These are phyloP conservation scores for Aureobasidium mangrovei DNA, from an alignment of 2,329 filamentous ascomycete species.

Conservation along the genomic window DNA sequence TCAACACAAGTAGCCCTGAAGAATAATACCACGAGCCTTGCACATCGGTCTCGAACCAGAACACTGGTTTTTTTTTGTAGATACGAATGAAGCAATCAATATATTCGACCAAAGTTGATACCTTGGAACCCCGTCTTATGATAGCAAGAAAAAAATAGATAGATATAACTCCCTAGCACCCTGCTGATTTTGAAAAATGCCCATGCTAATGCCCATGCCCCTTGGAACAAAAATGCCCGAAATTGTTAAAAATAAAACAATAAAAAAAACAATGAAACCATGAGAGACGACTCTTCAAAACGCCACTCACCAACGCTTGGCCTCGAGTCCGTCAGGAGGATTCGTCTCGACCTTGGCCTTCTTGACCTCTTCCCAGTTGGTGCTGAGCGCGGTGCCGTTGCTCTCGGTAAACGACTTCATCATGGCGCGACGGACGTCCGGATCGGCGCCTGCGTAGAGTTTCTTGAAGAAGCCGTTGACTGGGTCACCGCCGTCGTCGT, in stretches of 20 bases:
- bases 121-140: too few relatives aligned
- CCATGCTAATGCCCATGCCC: background rate
- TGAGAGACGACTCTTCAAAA: background rate
- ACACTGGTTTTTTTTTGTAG: too few relatives aligned
- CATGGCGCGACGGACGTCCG: constrained; percentile 85
- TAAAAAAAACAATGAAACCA: background rate
- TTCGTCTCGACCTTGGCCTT: constrained; percentile 60
- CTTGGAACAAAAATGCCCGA: background rate
- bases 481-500: constrained; percentile 49
- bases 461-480: constrained; percentile 84
- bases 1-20: too few relatives aligned
- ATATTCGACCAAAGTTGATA: too few relatives aligned
- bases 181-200: background rate
- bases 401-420: constrained; percentile 95
- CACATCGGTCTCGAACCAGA: too few relatives aligned
- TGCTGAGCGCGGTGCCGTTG: constrained; percentile 85
- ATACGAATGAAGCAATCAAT: too few relatives aligned
- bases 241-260: background rate
- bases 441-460: constrained; percentile 66
- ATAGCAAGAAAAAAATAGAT: too few relatives aligned
- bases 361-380: constrained; percentile 79
- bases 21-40: too few relatives aligned
- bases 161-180: background rate
- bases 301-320: constrained; percentile 54
- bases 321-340: constrained; percentile 69